Evolutionary conservation across 768 basidiomycete genomes (phyloP).

Genomic region (Mycena crocata): DNA sequence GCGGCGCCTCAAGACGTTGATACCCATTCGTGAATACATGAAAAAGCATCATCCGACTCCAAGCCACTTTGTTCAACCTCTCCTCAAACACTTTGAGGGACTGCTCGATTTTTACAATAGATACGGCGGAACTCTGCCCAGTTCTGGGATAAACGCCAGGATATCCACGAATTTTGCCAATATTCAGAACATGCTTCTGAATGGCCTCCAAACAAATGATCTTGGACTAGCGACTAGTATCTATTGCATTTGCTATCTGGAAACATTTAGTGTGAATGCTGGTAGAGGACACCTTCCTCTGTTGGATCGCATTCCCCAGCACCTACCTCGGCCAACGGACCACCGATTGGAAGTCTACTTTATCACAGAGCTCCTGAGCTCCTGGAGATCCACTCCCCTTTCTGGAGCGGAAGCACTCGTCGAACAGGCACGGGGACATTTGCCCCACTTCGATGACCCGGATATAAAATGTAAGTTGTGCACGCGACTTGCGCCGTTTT

Average conservation of each 20-base stretch:
- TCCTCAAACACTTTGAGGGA: background rate
- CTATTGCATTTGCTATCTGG: background rate
- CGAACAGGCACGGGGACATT: background rate
- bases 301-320: background rate
- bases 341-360: background rate
- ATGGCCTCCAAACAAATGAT: background rate
- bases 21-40: conserved; percentile 7
- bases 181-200: background rate
- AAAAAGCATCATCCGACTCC: background rate
- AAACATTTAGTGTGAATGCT: background rate
- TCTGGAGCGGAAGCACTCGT: background rate
- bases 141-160: background rate
- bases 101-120: background rate
- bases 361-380: background rate
- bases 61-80: background rate
- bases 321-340: background rate
- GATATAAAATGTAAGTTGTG: too few relatives aligned
- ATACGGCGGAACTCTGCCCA: background rate
- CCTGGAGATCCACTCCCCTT: background rate
- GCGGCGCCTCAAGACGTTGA: background rate
- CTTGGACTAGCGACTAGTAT: background rate
- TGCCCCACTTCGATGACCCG: too few relatives aligned
- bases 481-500: too few relatives aligned
- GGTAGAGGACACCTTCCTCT: background rate
- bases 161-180: background rate